Base-by-base conservation (phyloP, 192 early-diverging fungal genomes). In the Backusella macrospora region DNA sequence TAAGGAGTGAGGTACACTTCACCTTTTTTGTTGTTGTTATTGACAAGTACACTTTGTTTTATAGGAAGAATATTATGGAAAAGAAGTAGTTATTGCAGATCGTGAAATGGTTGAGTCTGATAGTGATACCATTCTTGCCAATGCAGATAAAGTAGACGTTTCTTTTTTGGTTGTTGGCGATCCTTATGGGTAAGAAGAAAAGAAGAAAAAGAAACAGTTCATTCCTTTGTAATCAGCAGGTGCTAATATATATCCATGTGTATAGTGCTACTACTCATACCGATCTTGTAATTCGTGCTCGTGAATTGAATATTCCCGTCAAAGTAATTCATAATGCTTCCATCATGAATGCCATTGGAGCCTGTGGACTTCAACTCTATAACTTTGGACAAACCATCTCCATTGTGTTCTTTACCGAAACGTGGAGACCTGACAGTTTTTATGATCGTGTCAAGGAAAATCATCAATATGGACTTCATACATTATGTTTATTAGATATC, bases 371-470 rank as follows among this genome's bases (percentile, higher is more conserved):
- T 45, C 96, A 98, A 82, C 86, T 99, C 18, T 99, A 99, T 86
- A 95, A 92, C 86, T 98, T 98, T 86, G 98, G 98, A 15, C 96
- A 96, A 79, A 96, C 96, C n/a, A 92, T 99, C 37, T 99, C 98
- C 16, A 94, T 99, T 73, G 95, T 97, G 4, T 99, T 98, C 81
- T 98, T 99, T 84, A 96, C 95, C 1, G 96, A 97, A 15, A 90
- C 87, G 14, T 99, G 98, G 98, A 87, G 93, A 37, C 98, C 98
- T 0, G 98, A 99, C 77, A 95, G 92, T 73, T 99, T 96, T 80
- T 98, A 98, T 84, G 93, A 94, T 71, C 91, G 95, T 71, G 90
- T 99, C 78, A 91, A 92, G 75, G 88, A 92, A 68, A 99, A 99
- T 84, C 75, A 89, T 23, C 76, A 81, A 65, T 82, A 94, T 65